phyloP scores from a whole-genome alignment of 164 flowering plant species.

The Magnolia sinica region DNA sequence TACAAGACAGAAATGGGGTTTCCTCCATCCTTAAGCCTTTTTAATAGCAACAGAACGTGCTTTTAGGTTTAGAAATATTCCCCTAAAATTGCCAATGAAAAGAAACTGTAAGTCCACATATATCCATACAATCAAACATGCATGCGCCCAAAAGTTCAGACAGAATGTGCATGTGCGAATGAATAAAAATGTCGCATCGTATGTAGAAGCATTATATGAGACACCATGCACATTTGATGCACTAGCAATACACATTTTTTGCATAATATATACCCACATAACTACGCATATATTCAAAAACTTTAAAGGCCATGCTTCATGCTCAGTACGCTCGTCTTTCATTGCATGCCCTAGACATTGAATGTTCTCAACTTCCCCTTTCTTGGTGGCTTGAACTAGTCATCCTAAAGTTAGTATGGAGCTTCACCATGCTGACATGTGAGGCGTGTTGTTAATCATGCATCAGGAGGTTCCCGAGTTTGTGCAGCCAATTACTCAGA shows the following conservation, averaged over 20 bases:
- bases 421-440: not conserved
- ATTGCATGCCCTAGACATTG: too few species aligned
- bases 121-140: not conserved
- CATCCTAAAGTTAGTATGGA: not conserved
- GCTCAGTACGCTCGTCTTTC: too few species aligned
- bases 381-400: too few species aligned
- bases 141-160: not conserved
- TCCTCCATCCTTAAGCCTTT: slow-evolving; percentile 32
- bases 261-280: too few species aligned
- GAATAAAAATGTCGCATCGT: not conserved
- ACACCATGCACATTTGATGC: too few species aligned
- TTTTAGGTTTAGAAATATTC: slow-evolving; percentile 60
- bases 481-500: not conserved
- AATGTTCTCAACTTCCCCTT: too few species aligned
- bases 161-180: not conserved
- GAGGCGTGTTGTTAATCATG: not conserved
- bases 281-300: too few species aligned
- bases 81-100: slow-evolving; percentile 33
- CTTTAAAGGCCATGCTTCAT: too few species aligned
- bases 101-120: not conserved
- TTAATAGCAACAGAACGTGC: slow-evolving; percentile 53
- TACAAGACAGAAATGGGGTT: not conserved
- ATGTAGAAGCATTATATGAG: too few species aligned
- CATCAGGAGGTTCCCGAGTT: not conserved
- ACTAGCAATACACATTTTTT: too few species aligned